Percentiles rank a stretch among this genome's conserved stretches.
These are phyloP conservation scores for Melanomma pulvis-pyrius DNA, from an alignment of 495 filamentous ascomycete genomes.

Conservation along the genomic window DNA sequence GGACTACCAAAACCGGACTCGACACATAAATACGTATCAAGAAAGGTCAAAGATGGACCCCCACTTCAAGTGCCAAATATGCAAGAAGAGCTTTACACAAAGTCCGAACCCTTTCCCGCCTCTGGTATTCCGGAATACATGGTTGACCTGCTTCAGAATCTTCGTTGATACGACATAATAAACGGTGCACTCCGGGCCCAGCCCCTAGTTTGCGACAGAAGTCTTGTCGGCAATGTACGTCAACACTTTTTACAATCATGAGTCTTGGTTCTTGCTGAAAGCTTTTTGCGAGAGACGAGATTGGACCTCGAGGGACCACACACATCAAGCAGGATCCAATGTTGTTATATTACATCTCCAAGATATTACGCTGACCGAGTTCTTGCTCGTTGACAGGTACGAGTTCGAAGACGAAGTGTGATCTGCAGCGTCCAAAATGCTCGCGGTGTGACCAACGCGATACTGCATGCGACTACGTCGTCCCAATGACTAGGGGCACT, in stretches of 20 bases:
- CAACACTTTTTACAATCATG: background rate
- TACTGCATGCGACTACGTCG: slow-evolving; percentile 42
- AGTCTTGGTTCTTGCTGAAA: too few relatives aligned
- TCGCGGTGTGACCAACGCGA: slow-evolving; percentile 45
- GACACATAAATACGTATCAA: background rate
- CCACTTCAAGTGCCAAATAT: slow-evolving; percentile 19
- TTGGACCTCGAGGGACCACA: background rate
- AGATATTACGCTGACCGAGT: background rate
- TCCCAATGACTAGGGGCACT: slow-evolving; percentile 29
- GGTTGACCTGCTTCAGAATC: slow-evolving; percentile 37
- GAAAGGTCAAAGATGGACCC: slow-evolving; percentile 11
- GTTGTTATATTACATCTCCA: background rate
- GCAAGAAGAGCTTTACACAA: slow-evolving; percentile 35
- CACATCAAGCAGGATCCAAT: background rate
- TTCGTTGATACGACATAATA: slow-evolving; percentile 43
- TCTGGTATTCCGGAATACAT: background rate
- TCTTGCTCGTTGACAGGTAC: background rate
- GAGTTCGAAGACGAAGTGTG: slow-evolving; percentile 47
- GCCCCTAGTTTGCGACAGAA: slow-evolving; percentile 39
- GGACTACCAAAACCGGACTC: background rate
- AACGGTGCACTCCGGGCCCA: slow-evolving; percentile 33
- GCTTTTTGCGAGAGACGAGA: too few relatives aligned
- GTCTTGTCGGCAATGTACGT: slow-evolving; percentile 47
- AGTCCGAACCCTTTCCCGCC: slow-evolving; percentile 18
- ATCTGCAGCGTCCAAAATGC: slow-evolving; percentile 46